phyloP scores from a whole-genome alignment of 2,329 filamentous ascomycete genomes.

The Coleophoma eucalyptorum region DNA sequence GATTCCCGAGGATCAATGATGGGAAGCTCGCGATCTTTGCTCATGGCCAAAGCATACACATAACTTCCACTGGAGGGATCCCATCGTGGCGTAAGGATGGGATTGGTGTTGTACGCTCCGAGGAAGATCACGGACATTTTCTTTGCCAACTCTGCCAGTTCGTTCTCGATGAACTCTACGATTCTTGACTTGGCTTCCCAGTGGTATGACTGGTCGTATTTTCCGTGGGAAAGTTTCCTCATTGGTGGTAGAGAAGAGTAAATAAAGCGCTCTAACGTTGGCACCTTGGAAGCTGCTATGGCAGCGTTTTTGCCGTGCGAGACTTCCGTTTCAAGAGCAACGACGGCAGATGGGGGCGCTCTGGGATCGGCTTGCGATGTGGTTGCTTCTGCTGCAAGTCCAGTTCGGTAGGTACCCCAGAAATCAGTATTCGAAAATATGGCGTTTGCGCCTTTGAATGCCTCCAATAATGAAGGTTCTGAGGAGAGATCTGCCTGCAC shows the following conservation, averaged over 20 bases:
- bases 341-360: no score
- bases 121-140: conserved; percentile 36
- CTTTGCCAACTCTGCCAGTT: conserved; percentile 37
- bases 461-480: conserved; percentile 28
- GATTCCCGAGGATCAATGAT: no score
- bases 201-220: conserved; percentile 44
- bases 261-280: conserved; percentile 38
- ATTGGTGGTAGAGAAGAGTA: conserved; percentile 49
- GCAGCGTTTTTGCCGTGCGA: conserved; percentile 50
- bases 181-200: conserved; percentile 49
- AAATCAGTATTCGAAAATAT: conserved; percentile 55
- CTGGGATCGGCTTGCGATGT: conserved; percentile 31
- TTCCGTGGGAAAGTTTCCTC: conserved; percentile 39
- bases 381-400: conserved; percentile 33
- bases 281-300: conserved; percentile 43
- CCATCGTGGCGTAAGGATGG: no score
- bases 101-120: no score
- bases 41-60: no score
- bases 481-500: conserved; percentile 38
- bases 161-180: conserved; percentile 37
- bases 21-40: no score
- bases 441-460: conserved; percentile 40
- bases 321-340: conserved; percentile 43
- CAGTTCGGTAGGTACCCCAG: conserved; percentile 42
- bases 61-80: no score